Percentiles rank a stretch among this genome's conserved stretches.
phyloP scores from a whole-genome alignment of 2,329 filamentous ascomycete species.

The Metarhizium brunneum region DNA sequence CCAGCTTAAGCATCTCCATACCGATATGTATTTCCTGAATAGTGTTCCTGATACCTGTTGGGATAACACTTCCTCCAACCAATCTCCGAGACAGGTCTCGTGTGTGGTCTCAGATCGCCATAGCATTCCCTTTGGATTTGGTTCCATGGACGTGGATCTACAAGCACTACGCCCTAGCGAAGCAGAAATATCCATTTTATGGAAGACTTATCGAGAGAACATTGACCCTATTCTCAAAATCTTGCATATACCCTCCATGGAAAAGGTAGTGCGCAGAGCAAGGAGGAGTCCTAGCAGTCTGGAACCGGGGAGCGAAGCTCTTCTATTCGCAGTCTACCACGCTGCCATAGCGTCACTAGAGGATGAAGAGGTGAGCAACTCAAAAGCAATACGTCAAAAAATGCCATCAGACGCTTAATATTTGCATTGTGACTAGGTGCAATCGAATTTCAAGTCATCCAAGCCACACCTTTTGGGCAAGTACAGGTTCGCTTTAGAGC shows the following conservation, averaged over 20 bases:
- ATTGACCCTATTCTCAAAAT: constrained; percentile 27
- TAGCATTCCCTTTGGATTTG: no score
- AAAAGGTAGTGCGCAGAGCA: constrained; percentile 1
- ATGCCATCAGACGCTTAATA: not conserved
- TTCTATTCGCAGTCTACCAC: constrained; percentile 50
- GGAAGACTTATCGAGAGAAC: no score
- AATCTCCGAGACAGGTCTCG: no score
- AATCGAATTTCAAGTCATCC: constrained; percentile 37
- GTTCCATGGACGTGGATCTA: no score
- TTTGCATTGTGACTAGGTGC: constrained; percentile 25
- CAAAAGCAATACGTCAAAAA: not conserved
- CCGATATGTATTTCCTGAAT: constrained; percentile 18
- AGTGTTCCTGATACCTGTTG: no score
- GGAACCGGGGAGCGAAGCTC: constrained; percentile 36
- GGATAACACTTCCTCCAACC: no score
- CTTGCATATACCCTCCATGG: constrained; percentile 36
- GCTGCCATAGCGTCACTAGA: constrained; percentile 47
- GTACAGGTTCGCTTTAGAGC: constrained; percentile 46
- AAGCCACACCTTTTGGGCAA: constrained; percentile 34
- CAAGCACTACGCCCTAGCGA: no score
- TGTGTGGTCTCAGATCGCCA: no score
- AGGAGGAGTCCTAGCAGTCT: constrained; percentile 11
- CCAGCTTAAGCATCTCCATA: not conserved
- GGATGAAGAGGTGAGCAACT: constrained; percentile 38
- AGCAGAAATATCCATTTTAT: no score